Base-by-base conservation (phyloP, 805 yeast genomes). In the Wickerhamiella hasegawae region DNA sequence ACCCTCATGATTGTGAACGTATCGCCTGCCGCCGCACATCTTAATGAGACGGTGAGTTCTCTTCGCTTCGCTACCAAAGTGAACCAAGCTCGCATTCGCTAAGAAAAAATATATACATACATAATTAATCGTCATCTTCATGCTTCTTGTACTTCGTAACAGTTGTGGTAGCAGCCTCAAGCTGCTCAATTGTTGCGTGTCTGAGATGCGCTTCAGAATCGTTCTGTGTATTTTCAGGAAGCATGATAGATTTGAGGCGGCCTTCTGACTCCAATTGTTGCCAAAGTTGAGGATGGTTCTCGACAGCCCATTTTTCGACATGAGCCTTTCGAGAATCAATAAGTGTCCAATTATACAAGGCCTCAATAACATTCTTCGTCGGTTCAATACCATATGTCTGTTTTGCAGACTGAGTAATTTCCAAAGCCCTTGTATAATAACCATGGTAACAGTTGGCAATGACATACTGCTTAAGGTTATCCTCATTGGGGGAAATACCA, bases 1-100 rank as follows among this genome's bases (percentile, higher is more conserved):
- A 83, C 95, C 0, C 62, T 87, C 40, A 84, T 87, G 94, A 78
- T 87, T 63, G 95, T 84, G 12, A 85, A 83, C 47, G 65, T 85
- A 1, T 78, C 94, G 1, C 84, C 94, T 3, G 58, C 68, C 33
- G 52, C 52, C 9, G 56, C 56, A 12, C 79, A 81, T 52, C 62
- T 74, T 28, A 69, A 65, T 44, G 98, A 90, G 52, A 78, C 94
- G 1, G 46, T 85, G 22, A 83, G 81, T 49, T 81, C 94, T 0
- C 62, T 90, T 33, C 62, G 96, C 34, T 87, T 87, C 63, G 97
- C 97, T 1, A 71, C 82, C 4, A 83, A 55, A 43, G 58, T 45
- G 5, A 29, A 36, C 17, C 28, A 31, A 11, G 45, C 43, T 15
- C 35, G 35, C 5, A 19, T 43, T 19, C 18, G 14, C 33, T 31